phyloP scores from a whole-genome alignment of 2,329 filamentous ascomycete genomes.

The Lasiodiplodia theobromae region DNA sequence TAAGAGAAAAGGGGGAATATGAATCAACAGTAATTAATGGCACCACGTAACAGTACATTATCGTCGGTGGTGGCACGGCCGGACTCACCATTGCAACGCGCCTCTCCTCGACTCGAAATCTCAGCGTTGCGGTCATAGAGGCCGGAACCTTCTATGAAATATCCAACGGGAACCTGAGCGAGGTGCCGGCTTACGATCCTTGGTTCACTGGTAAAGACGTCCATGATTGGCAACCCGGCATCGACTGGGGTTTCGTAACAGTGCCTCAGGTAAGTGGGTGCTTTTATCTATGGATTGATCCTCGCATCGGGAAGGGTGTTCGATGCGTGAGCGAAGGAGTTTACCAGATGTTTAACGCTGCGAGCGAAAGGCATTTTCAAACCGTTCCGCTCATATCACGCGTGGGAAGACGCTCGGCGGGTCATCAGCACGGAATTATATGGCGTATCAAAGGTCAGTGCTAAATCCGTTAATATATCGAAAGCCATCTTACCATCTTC shows the following conservation, averaged over 20 bases:
- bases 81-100: conserved; percentile 40
- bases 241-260: conserved; percentile 5
- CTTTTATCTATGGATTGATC: too few species aligned
- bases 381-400: neutral
- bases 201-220: conserved; percentile 20
- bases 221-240: neutral
- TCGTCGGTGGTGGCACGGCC: conserved; percentile 39
- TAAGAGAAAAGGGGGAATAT: neutral
- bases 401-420: neutral
- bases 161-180: conserved; percentile 38
- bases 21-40: neutral
- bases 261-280: neutral
- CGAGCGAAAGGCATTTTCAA: neutral
- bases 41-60: conserved; percentile 32
- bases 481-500: too few species aligned
- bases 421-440: conserved; percentile 10
- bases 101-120: conserved; percentile 34
- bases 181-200: conserved; percentile 35
- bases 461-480: neutral
- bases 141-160: conserved; percentile 39
- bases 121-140: conserved; percentile 40
- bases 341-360: neutral
- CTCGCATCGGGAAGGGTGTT: neutral
- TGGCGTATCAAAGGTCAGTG: conserved; percentile 27
- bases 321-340: neutral